Evolutionary conservation across 2,329 filamentous ascomycete genomes (phyloP).

Genomic region (Samsoniella hepiali): DNA sequence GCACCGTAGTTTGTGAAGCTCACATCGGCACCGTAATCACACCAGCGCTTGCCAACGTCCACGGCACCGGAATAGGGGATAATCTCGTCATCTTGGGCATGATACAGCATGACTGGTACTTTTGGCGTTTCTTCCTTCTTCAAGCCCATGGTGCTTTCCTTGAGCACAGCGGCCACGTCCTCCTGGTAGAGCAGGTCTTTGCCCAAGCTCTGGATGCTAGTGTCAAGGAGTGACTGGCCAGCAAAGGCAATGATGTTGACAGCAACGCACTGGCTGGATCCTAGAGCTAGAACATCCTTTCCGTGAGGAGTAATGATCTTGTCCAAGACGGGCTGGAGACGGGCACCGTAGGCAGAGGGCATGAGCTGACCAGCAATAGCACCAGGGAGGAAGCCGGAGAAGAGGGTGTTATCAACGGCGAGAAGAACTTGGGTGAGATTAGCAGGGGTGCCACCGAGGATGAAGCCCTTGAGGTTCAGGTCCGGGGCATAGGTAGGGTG

Average conservation of each 20-base stretch:
- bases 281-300: background rate
- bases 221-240: constrained; percentile 9
- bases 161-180: background rate
- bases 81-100: constrained; percentile 16
- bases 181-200: constrained; percentile 6
- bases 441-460: constrained; percentile 15
- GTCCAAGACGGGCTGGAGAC: constrained; percentile 12
- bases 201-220: constrained; percentile 17
- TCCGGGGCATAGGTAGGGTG: constrained; percentile 17
- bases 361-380: constrained; percentile 31
- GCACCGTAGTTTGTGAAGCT: constrained; percentile 9
- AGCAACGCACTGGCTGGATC: constrained; percentile 10
- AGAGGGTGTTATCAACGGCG: background rate
- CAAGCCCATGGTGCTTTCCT: constrained; percentile 10
- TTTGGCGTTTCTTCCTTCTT: constrained; percentile 16
- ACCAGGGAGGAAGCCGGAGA: constrained; percentile 14
- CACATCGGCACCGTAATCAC: constrained; percentile 15
- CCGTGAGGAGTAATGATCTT: constrained; percentile 8
- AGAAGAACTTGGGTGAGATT: constrained; percentile 14
- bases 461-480: constrained; percentile 10
- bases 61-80: constrained; percentile 8
- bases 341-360: constrained; percentile 15
- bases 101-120: constrained; percentile 17
- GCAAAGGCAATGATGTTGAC: constrained; percentile 12
- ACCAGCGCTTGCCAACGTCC: constrained; percentile 12